Conservation (phyloP, 2,329 filamentous ascomycete genomes). For the Neofusicoccum ribis region DNA sequence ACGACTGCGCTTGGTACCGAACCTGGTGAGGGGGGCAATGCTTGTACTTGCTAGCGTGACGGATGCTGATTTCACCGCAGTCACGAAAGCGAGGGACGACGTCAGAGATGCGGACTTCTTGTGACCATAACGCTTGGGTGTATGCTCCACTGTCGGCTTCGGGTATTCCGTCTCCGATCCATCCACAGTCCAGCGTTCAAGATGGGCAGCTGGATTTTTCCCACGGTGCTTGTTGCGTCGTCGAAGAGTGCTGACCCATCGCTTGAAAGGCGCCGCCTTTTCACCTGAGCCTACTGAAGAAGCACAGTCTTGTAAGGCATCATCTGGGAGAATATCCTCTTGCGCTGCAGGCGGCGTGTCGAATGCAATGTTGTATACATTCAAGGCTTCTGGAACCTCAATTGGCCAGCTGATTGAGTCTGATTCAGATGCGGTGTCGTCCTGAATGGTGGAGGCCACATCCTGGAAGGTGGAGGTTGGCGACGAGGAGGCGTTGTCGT, state of each 20-base stretch:
- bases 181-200: constrained; percentile 38
- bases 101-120: constrained; percentile 59
- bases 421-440: not conserved
- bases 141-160: not conserved
- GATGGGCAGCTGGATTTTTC: constrained; percentile 38
- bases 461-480: constrained; percentile 7
- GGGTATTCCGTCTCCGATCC: constrained; percentile 10
- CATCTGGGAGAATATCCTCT: not conserved
- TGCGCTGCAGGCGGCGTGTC: not conserved
- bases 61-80: constrained; percentile 78
- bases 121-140: constrained; percentile 30
- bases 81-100: constrained; percentile 77
- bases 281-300: not conserved
- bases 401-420: constrained; percentile 8
- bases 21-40: constrained; percentile 62
- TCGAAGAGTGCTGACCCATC: constrained; percentile 72
- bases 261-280: constrained; percentile 57
- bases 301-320: not conserved
- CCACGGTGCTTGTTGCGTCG: constrained; percentile 49
- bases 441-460: not conserved
- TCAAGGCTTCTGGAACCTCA: not conserved
- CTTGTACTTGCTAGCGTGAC: constrained; percentile 75
- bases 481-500: not conserved
- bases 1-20: constrained; percentile 42
- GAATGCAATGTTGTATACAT: not conserved